phyloP scores from a whole-genome alignment of 768 basidiomycete species.

The Kwoniella sp. region DNA sequence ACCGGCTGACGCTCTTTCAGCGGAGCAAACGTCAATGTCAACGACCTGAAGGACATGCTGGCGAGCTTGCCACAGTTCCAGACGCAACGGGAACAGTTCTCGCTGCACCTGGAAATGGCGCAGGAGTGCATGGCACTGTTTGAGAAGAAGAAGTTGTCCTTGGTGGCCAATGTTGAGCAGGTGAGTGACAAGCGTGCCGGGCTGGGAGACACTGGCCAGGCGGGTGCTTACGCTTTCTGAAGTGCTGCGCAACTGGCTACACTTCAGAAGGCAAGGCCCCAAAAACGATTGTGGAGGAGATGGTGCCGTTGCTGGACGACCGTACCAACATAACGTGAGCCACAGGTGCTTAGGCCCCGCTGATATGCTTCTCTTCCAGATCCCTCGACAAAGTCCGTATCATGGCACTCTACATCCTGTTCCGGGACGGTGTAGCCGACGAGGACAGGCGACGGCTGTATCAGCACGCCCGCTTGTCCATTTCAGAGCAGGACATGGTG shows the following conservation, averaged over 20 bases:
- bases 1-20: conserved; percentile 48
- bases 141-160: conserved; percentile 75
- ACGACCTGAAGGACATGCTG: conserved; percentile 99
- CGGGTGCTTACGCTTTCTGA: background rate
- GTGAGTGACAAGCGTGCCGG: conserved; percentile 48
- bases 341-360: no score
- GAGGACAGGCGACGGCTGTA: conserved; percentile 91
- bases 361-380: conserved; percentile 51
- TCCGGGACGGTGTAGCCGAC: conserved; percentile 95
- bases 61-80: conserved; percentile 90
- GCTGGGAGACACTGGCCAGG: no score
- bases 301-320: conserved; percentile 92
- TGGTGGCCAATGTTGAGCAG: conserved; percentile 87
- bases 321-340: conserved; percentile 69
- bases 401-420: conserved; percentile 88
- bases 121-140: conserved; percentile 95
- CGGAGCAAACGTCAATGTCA: conserved; percentile 77
- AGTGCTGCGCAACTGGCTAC: conserved; percentile 91
- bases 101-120: conserved; percentile 92
- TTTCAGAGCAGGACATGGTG: conserved; percentile 88
- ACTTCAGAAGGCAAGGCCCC: conserved; percentile 92
- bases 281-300: conserved; percentile 90
- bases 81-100: conserved; percentile 93
- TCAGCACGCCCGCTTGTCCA: conserved; percentile 82
- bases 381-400: conserved; percentile 91